These are phyloP conservation scores for Kluyveromyces starmeri DNA, from an alignment of 805 yeast species.

Conservation along the genomic window DNA sequence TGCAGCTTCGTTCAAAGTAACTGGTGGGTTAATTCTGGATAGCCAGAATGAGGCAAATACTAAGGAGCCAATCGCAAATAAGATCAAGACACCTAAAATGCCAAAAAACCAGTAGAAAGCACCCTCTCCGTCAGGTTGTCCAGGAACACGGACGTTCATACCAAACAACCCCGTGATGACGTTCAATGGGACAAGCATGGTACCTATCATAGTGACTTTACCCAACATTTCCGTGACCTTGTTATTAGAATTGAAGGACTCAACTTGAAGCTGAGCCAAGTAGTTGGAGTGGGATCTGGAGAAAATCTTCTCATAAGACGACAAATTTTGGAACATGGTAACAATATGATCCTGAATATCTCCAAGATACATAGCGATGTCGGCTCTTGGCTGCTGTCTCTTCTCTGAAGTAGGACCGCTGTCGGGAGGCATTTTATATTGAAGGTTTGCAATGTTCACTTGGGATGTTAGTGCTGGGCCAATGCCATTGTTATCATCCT, in stretches of 20 bases:
- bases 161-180: slow-evolving; percentile 88
- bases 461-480: slow-evolving; percentile 35
- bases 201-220: slow-evolving; percentile 84
- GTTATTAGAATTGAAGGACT: slow-evolving; percentile 77
- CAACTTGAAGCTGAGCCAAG: slow-evolving; percentile 89
- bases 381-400: slow-evolving; percentile 66
- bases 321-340: slow-evolving; percentile 87
- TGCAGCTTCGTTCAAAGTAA: slow-evolving; percentile 27
- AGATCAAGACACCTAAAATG: slow-evolving; percentile 45
- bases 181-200: slow-evolving; percentile 82
- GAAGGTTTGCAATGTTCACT: slow-evolving; percentile 32
- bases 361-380: slow-evolving; percentile 84
- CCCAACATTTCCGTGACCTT: slow-evolving; percentile 81
- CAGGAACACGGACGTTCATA: slow-evolving; percentile 90
- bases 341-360: slow-evolving; percentile 96
- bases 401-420: slow-evolving; percentile 2
- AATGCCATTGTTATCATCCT: slow-evolving; percentile 46
- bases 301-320: slow-evolving; percentile 87
- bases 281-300: slow-evolving; percentile 88
- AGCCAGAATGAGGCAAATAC: slow-evolving; percentile 36
- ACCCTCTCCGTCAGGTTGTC: slow-evolving; percentile 33
- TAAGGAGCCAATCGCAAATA: slow-evolving; percentile 33
- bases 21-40: slow-evolving; percentile 27
- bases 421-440: slow-evolving; percentile 8
- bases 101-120: slow-evolving; percentile 59